Evolutionary conservation across 2,329 filamentous ascomycete species (phyloP).

Genomic region (Conoideocrella luteorostrata): DNA sequence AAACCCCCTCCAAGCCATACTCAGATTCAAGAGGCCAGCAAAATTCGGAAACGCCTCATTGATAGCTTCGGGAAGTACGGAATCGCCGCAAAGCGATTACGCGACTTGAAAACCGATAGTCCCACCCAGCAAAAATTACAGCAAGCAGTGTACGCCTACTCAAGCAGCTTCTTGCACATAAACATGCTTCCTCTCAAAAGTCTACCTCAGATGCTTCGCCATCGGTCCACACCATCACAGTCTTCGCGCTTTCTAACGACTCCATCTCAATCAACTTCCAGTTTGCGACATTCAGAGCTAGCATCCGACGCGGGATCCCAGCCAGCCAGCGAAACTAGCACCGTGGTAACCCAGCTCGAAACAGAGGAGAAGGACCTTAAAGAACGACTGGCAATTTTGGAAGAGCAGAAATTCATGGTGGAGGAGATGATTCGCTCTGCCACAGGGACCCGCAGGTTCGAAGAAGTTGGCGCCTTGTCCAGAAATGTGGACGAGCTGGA

Average conservation of each 20-base stretch:
- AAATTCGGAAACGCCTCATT: slow-evolving; percentile 81
- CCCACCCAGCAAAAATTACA: slow-evolving; percentile 70
- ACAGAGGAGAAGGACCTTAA: slow-evolving; percentile 76
- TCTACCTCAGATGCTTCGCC: slow-evolving; percentile 58
- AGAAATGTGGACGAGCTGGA: slow-evolving; percentile 79
- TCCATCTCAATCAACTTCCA: slow-evolving; percentile 30
- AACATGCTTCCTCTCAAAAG: slow-evolving; percentile 86
- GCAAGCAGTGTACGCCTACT: slow-evolving; percentile 74
- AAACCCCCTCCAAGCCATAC: slow-evolving; percentile 46
- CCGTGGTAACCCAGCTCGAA: slow-evolving; percentile 56
- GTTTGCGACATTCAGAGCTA: slow-evolving; percentile 41
- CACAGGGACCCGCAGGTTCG: slow-evolving; percentile 69
- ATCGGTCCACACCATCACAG: slow-evolving; percentile 26
- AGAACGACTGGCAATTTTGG: slow-evolving; percentile 74
- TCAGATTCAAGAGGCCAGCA: slow-evolving; percentile 78
- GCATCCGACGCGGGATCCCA: slow-evolving; percentile 40
- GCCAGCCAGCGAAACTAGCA: slow-evolving; percentile 44
- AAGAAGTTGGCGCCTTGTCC: slow-evolving; percentile 75
- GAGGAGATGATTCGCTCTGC: slow-evolving; percentile 77
- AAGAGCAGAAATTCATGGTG: slow-evolving; percentile 88
- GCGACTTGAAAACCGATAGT: slow-evolving; percentile 68
- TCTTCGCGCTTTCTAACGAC: slow-evolving; percentile 26
- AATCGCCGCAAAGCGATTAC: slow-evolving; percentile 69
- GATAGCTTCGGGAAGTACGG: slow-evolving; percentile 89
- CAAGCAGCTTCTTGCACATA: slow-evolving; percentile 75